phyloP scores from a whole-genome alignment of 1,284 basidiomycete genomes.

The Paramarasmius palmivorus region DNA sequence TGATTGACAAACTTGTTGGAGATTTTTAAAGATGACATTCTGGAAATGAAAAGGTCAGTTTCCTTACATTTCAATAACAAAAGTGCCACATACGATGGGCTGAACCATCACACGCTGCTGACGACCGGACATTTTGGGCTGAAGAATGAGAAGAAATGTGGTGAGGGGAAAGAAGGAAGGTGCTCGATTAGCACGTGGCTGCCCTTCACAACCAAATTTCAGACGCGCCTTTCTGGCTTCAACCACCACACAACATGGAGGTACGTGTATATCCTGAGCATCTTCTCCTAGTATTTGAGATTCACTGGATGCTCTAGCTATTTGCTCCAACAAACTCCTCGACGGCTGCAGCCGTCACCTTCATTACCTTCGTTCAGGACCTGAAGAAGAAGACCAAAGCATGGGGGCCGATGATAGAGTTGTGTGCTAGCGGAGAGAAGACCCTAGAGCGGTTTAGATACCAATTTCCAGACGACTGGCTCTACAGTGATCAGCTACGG shows the following conservation, averaged over 20 bases:
- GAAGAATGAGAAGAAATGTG: conserved; percentile 20
- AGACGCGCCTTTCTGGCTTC: conserved; percentile 8
- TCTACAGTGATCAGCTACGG: conserved; percentile 95
- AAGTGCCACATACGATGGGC: conserved; percentile 77
- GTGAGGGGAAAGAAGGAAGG: conserved; percentile 21
- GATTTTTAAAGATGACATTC: conserved; percentile 99
- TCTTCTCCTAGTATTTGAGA: not conserved
- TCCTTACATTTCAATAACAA: conserved; percentile 20
- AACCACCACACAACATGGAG: conserved; percentile 38
- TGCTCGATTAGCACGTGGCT: conserved; percentile 9
- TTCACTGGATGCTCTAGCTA: conserved; percentile 34
- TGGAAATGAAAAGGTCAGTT: conserved; percentile 31
- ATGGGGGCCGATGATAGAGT: conserved; percentile 97
- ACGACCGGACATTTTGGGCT: conserved; percentile 79
- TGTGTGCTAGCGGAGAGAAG: conserved; percentile 94
- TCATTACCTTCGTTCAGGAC: conserved; percentile 99
- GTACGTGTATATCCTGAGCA: conserved; percentile 17
- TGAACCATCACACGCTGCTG: conserved; percentile 97
- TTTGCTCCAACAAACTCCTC: conserved; percentile 73
- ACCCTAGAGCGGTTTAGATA: conserved; percentile 96
- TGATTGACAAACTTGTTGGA: conserved; percentile 69
- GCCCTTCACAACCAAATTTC: conserved; percentile 12
- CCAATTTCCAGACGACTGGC: conserved; percentile 96
- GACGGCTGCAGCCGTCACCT: conserved; percentile 96
- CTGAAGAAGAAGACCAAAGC: conserved; percentile 94